Base-by-base conservation (phyloP, 306 rosid genomes). In the Cucumis melo region DNA sequence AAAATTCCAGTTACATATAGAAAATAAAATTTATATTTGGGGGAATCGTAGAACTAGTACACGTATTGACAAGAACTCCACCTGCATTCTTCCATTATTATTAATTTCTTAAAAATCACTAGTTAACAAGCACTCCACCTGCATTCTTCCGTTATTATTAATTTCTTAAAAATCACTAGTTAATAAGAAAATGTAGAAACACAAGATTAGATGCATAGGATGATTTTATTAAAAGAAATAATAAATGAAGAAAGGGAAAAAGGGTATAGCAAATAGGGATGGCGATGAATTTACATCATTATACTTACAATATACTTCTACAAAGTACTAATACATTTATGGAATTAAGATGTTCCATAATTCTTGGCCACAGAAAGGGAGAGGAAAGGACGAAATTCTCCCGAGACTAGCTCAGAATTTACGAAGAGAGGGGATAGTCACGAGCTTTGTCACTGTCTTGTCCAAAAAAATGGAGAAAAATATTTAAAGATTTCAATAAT, bases 371-470 rank as follows among this genome's bases (percentile, higher is more conserved):
- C 51, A 11, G 36, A 63, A 65, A 8, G 21, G 23, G 9, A 19
- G n/a, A 0, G 0, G 23, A 8, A 61, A 60, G 19, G 19, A 77
- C 79, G 51, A 80, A 79, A 82, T 54, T 62, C 48, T 56, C 82
- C 81, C 75, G 21, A 3, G 24, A 1, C 3, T 3, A 15, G 41
- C n/a, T 14, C 15, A 34, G 62, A 48, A 84, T 80, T 82, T 79
- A 79, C 93, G 32, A 60, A 50, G 20, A 20, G 86, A 85, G 46
- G 46, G 88, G 89, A 86, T 61, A 74, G 64, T 89, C 98, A 93
- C 97, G 98, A 91, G 96, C 85, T 79, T 91, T 86, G 91, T 80
- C 94, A 78, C 86, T 81, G 89, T 89, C 88, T 81, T 74, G 50
- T 89, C 88, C 83, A 71, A 57, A 70, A 72, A 10, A 42, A 72